phyloP scores from a whole-genome alignment of 768 basidiomycete genomes.

The Mycena latifolia region DNA sequence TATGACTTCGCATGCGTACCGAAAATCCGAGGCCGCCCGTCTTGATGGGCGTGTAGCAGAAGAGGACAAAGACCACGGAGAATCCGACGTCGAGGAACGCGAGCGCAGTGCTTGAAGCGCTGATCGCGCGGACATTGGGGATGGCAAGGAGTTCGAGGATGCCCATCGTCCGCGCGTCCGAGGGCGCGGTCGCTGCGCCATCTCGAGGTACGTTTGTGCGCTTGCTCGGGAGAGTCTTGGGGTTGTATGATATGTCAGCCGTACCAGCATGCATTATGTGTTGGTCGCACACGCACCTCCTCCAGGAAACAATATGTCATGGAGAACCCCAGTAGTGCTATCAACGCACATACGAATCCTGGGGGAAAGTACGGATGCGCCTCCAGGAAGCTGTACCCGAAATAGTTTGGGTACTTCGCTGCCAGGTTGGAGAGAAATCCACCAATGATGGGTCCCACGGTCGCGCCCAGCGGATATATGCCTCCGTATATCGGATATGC shows the following conservation, averaged over 20 bases:
- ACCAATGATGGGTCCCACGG: slow-evolving; percentile 63
- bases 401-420: slow-evolving; percentile 58
- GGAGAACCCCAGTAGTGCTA: slow-evolving; percentile 55
- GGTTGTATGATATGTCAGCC: no score
- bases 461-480: slow-evolving; percentile 41
- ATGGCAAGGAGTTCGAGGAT: slow-evolving; percentile 57
- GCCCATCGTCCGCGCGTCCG: slow-evolving; percentile 30
- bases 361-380: slow-evolving; percentile 74
- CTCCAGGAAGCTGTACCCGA: slow-evolving; percentile 58
- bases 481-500: slow-evolving; percentile 69
- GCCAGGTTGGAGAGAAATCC: slow-evolving; percentile 72
- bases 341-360: slow-evolving; percentile 59
- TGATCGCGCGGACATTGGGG: no score
- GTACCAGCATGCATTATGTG: no score
- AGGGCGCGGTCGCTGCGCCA: neutral
- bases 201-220: no score
- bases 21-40: no score
- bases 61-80: no score
- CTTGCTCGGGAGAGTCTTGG: no score
- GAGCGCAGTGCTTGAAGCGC: no score
- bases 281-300: slow-evolving; percentile 62
- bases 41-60: no score
- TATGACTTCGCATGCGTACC: no score
- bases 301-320: slow-evolving; percentile 64
- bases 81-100: no score